Base-by-base conservation (phyloP, 2,329 filamentous ascomycete genomes). In the Neonectria hederae region DNA sequence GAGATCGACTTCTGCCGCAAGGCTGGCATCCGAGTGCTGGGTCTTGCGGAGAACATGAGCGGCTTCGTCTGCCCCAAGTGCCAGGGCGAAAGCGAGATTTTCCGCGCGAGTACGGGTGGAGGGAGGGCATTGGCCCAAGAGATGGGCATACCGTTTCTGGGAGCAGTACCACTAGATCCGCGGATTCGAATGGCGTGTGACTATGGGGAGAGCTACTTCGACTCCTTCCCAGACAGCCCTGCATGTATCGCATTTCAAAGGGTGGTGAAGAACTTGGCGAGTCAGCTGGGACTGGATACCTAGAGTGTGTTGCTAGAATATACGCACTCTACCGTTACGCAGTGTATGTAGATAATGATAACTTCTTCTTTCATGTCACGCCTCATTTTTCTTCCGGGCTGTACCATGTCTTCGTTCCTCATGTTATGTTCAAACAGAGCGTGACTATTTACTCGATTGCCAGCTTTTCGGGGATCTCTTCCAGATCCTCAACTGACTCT, bases 1-100 rank as follows among this genome's bases (percentile, higher is more conserved):
- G 96, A 99, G 80, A 95, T 99, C 63, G 95, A 99, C 76, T 99
- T 99, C 76, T 99, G 97, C 80, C 86, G 90, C 63, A 99, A 99
- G 81, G 96, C 96, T 0, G 93, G 92, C 4, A 98, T 99, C 70
- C 87, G 85, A 52, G 88, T 99, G 7, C 79, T 99, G 4, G 96
- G 96, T 0, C 83, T 99, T 43, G 96, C 97, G 17, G 96, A 99
- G 83, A 99, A 99, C 76, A 99, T 99, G 96, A 93, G 90, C 63
- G 93, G 94, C 4, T 99, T 98, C 73, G 94, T 99, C 57, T 99
- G 96, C 76, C 94, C 94, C 10, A 95, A 92, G 61, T 99, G 96
- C 80, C 92, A 89, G 59, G 89, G 94, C 69, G 83, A 89, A 76
- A 90, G 86, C 73, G 89, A 97, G 77, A 97, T 99, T 54, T 99